Evolutionary conservation across 768 basidiomycete species (phyloP).

Genomic region (Boletus reticulatus): DNA sequence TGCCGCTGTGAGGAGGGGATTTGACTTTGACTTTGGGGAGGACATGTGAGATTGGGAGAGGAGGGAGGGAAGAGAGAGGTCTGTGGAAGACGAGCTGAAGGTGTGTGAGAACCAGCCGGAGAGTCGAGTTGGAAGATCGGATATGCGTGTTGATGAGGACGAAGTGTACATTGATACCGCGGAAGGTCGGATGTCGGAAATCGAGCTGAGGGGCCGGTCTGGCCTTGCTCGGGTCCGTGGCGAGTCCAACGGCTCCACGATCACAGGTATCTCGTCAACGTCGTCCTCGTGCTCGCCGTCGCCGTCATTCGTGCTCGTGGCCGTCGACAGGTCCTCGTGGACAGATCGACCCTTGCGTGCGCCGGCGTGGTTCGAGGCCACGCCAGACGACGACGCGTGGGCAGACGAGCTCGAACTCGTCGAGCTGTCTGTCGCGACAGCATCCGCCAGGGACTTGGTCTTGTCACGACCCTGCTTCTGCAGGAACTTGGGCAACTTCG

Average conservation of each 20-base stretch:
- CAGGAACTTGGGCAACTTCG: slow-evolving; percentile 66
- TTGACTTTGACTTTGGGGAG: slow-evolving; percentile 44
- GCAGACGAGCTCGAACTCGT: slow-evolving; percentile 42
- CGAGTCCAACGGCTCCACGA: slow-evolving; percentile 59
- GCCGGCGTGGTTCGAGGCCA: slow-evolving; percentile 21
- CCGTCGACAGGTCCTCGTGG: slow-evolving; percentile 21
- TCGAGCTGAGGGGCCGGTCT: slow-evolving; percentile 51
- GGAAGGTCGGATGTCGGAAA: slow-evolving; percentile 41
- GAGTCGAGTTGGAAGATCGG: slow-evolving; percentile 71
- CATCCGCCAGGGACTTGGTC: slow-evolving; percentile 49
- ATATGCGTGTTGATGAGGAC: slow-evolving; percentile 49
- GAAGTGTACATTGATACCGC: slow-evolving; percentile 44
- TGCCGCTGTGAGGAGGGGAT: slow-evolving; percentile 62
- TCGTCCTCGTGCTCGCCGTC: slow-evolving; percentile 35
- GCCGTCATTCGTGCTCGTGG: slow-evolving; percentile 9
- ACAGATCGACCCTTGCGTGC: slow-evolving; percentile 31
- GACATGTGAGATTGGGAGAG: slow-evolving; percentile 47
- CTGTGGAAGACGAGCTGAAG: slow-evolving; percentile 67
- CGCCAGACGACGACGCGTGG: slow-evolving; percentile 30
- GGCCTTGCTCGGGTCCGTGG: slow-evolving; percentile 55
- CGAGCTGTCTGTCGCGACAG: slow-evolving; percentile 33
- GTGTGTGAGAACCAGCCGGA: slow-evolving; percentile 83
- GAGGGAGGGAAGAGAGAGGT: slow-evolving; percentile 64
- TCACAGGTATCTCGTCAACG: slow-evolving; percentile 57
- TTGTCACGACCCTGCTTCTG: slow-evolving; percentile 64